Evolutionary conservation across 2,329 filamentous ascomycete genomes (phyloP), one percentile per base, ranked within the genome.

Genomic region (Colletotrichum sp.): DNA sequence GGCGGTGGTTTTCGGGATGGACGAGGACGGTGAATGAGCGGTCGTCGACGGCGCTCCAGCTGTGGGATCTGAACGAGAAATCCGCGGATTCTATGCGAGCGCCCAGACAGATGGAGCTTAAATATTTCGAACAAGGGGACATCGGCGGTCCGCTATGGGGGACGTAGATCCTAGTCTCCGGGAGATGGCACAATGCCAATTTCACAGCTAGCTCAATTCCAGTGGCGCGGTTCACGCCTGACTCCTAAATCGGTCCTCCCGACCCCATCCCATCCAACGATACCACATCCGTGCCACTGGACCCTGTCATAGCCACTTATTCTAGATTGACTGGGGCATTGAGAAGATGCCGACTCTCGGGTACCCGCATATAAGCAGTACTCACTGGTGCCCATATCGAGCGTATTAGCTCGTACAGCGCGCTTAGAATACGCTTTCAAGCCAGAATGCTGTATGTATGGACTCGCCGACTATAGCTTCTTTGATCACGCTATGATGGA

Each of bases 71-170:
- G 26, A 63, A 64, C 62, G 62, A 64, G 62, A 64, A 10, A 64
- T 64, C 30, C 62, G 62, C 62, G 62, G 62, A 64, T 44, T 36
- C n/a, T 13, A 39, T 64, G 62, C 62, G n/a, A 64, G 30, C 18
- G 39, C 18, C 39, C 18, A 49, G 39, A 49, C 18, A 49, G 18
- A 49, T 49, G 18, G 39, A 49, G 39, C 39, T 64, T 39, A 64
- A 64, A 64, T 64, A 64, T 15, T 18, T 30, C 2, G 28, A 18
- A 1, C 59, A 26, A 59, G 16, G 5, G 6, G 6, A 49, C 5
- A 21, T 2, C 2, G 9, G 39, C 39, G 9, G 10, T 4, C 39
- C 39, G 3, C 39, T 13, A 49, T 49, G 18, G 9, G 3, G 3
- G 6, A n/a, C 1, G 9, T n/a, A 49, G 39, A 49, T 49, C 39